These are phyloP conservation scores for Cucurbita pepo DNA, from an alignment of 306 rosid species.

Conservation along the genomic window DNA sequence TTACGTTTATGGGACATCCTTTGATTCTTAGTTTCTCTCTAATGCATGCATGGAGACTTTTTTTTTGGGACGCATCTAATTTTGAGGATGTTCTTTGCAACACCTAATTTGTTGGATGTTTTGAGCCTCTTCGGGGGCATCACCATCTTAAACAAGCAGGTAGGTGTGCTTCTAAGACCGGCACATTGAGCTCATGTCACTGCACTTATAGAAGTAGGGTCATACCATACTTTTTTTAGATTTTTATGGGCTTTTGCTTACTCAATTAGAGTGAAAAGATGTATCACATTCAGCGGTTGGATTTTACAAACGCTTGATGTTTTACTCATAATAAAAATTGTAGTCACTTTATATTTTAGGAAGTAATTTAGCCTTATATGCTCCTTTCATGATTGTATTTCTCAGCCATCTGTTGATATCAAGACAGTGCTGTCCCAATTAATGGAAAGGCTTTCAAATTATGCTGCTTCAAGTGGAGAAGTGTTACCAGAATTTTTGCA, in stretches of 20 bases:
- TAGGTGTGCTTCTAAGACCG: background rate
- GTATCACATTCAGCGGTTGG: background rate
- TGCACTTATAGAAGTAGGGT: background rate
- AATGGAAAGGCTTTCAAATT: conserved; percentile 94
- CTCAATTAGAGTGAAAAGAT: background rate
- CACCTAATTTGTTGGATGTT: background rate
- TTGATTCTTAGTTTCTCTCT: conserved; percentile 1
- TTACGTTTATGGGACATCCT: background rate
- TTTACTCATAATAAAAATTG: background rate
- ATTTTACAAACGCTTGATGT: background rate
- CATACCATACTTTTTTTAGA: background rate
- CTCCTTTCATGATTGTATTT: conserved; percentile 3
- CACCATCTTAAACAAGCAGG: background rate
- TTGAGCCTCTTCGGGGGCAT: background rate
- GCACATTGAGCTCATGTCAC: background rate
- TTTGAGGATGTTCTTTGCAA: background rate
- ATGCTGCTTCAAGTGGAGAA: conserved; percentile 94
- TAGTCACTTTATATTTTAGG: background rate
- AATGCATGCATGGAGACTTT: background rate
- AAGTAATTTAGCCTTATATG: background rate
- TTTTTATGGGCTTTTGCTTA: background rate
- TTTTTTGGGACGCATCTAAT: background rate
- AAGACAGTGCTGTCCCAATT: conserved; percentile 90
- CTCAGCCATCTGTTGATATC: conserved; percentile 84
- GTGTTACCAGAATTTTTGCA: conserved; percentile 94